These are phyloP conservation scores for Saturnispora diversa DNA, from an alignment of 805 yeast species.

Conservation along the genomic window DNA sequence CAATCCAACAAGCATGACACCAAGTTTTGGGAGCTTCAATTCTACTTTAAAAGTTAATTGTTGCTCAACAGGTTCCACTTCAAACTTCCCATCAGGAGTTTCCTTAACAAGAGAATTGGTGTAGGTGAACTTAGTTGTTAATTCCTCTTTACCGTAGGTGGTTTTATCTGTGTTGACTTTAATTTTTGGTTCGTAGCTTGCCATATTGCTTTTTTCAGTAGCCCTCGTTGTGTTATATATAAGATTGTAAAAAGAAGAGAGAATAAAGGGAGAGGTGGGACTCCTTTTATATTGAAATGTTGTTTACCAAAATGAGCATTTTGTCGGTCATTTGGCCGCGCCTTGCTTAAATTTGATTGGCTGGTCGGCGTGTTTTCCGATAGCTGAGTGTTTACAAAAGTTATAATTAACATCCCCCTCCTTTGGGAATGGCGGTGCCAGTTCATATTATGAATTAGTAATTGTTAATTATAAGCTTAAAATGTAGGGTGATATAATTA, in stretches of 20 bases:
- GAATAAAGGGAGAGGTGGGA: background rate
- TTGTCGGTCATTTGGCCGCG: constrained; percentile 8
- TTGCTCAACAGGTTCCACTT: constrained; percentile 61
- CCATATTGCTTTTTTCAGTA: background rate
- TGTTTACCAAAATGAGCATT: background rate
- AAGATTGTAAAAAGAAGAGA: background rate
- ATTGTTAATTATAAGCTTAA: too few species aligned
- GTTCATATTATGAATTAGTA: too few species aligned
- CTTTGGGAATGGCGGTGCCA: too few species aligned
- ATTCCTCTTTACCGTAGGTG: constrained; percentile 40
- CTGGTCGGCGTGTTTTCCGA: constrained; percentile 4
- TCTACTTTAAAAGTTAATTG: constrained; percentile 85
- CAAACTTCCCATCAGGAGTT: constrained; percentile 46
- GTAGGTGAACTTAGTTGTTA: constrained; percentile 57
- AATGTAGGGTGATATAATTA: too few species aligned
- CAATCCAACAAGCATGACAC: constrained; percentile 84
- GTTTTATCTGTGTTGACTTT: constrained; percentile 50
- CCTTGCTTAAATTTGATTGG: constrained; percentile 7
- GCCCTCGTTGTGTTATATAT: background rate
- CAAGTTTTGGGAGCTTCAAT: constrained; percentile 73
- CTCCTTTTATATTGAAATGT: background rate
- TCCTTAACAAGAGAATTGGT: constrained; percentile 65
- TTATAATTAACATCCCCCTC: too few species aligned
- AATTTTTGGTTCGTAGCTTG: constrained; percentile 33
- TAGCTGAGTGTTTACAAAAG: too few species aligned